Base-by-base conservation (phyloP, 2,329 filamentous ascomycete species). In the Penicillium sp. region DNA sequence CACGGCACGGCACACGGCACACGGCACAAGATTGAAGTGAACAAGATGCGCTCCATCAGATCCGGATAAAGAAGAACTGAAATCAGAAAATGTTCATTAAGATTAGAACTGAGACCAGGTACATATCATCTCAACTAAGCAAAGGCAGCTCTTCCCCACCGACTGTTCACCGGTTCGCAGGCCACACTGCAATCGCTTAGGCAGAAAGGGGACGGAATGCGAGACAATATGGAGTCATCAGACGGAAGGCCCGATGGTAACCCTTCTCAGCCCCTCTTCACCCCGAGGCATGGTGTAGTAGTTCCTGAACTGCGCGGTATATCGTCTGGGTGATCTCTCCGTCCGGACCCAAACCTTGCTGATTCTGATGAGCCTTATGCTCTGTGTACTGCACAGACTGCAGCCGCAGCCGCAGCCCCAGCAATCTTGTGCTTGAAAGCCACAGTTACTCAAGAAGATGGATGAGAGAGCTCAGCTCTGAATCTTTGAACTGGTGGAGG, bases 281-380 rank as follows among this genome's bases (percentile, higher is more conserved):
- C 38, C 41, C 34, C 10, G 37, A 42, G 39, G 25, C 34, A 42
- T 49, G 54, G 55, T 55, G 25, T 47, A 47, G 22, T 57, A 55
- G 57, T 60, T 51, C 63, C 62, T 61, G 56, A 57, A 42, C 47
- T 62, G 63, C 58, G 64, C 57, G 63, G 64, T 60, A 60, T 61
- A 65, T 64, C 60, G 54, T 59, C 39, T 38, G 35, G 28, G 17
- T 35, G 51, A 61, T 59, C 51, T 43, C n/a, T 53, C 54, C 47
- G 56, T 60, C 37, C 31, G 38, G 31, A 34, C 35, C 55, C 22
- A 31, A 60, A 63, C 63, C 63, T 64, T 68, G 53, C 64, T 57
- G 60, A 52, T 60, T 42, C 14, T 53, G 34, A 28, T 37, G 42
- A 55, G 45, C 31, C 42, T 31, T 38, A 50, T 42, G 57, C 49